phyloP scores from a whole-genome alignment of 352 stramenopile species.

The Globisporangium paddicum region DNA sequence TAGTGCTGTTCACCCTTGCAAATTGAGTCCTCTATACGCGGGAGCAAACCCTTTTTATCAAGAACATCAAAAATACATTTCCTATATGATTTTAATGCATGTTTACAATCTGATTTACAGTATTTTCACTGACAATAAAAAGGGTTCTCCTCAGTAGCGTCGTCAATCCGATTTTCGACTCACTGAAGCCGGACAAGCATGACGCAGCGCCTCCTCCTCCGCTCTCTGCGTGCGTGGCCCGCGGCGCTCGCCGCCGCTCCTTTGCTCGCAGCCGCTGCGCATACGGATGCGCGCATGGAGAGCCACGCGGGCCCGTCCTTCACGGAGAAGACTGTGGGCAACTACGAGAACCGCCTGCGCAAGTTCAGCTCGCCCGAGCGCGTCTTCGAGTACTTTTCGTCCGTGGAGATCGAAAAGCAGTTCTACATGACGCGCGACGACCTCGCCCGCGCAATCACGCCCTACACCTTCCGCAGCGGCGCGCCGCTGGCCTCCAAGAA shows the following conservation, averaged over 20 bases:
- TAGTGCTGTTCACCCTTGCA: not conserved
- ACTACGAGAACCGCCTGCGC: slow-evolving; percentile 87
- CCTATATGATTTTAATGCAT: not conserved
- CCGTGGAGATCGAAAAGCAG: slow-evolving; percentile 73
- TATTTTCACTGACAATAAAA: no score
- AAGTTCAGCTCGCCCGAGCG: slow-evolving; percentile 82
- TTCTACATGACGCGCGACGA: slow-evolving; percentile 84
- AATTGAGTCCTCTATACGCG: no score
- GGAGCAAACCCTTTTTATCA: no score
- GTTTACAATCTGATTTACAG: no score
- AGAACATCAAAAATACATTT: not conserved
- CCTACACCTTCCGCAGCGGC: slow-evolving; percentile 74
- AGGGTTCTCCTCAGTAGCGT: no score
- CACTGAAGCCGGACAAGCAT: no score
- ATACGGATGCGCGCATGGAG: slow-evolving; percentile 18
- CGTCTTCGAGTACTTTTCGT: slow-evolving; percentile 90
- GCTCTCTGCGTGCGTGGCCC: slow-evolving; percentile 7
- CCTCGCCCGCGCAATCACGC: slow-evolving; percentile 76
- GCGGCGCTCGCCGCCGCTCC: slow-evolving; percentile 18
- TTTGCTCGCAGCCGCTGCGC: slow-evolving; percentile 1
- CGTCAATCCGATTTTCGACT: no score
- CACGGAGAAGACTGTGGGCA: slow-evolving; percentile 75
- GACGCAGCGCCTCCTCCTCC: slow-evolving; percentile 7
- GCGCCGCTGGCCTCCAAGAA: slow-evolving; percentile 76
- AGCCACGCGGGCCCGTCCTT: slow-evolving; percentile 38